A percentile compares a stretch with the other conserved stretches of the same genome.
These are phyloP conservation scores for Aspergillus thermomutatus DNA, from an alignment of 2,329 filamentous ascomycete species.

Conservation along the genomic window DNA sequence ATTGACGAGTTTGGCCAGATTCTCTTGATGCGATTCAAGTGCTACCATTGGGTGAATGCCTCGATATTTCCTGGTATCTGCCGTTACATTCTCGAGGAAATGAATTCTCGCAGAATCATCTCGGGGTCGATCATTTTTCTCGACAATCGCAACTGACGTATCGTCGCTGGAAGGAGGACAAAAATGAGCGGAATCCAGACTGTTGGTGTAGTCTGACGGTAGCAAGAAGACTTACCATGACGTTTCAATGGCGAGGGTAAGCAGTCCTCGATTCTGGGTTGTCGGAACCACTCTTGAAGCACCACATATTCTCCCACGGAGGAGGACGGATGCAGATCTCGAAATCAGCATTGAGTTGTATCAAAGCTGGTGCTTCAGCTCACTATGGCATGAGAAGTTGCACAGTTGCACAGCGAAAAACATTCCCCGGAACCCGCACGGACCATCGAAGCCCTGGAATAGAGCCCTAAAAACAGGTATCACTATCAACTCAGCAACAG, in stretches of 20 bases:
- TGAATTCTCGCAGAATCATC: constrained; percentile 55
- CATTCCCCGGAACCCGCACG: constrained; percentile 25
- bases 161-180: constrained; percentile 63
- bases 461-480: constrained; percentile 19
- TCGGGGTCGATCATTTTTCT: constrained; percentile 44
- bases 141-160: constrained; percentile 80
- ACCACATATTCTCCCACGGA: constrained; percentile 17
- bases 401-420: constrained; percentile 12
- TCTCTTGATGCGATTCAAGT: constrained; percentile 69
- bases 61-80: constrained; percentile 68
- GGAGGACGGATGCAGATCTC: constrained; percentile 12
- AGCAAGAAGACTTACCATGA: constrained; percentile 35
- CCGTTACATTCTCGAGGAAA: constrained; percentile 78
- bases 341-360: constrained; percentile 23
- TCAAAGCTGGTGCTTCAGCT: background rate
- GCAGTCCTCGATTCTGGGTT: constrained; percentile 25
- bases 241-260: constrained; percentile 47
- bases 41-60: constrained; percentile 80
- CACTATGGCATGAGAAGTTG: background rate
- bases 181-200: constrained; percentile 1
- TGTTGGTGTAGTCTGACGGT: background rate
- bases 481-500: background rate
- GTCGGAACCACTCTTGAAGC: constrained; percentile 3
- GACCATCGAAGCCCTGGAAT: constrained; percentile 25
- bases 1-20: constrained; percentile 65